Evolutionary conservation across 257 asterid species (phyloP).

Genomic region (Orobanche coerulescens): DNA sequence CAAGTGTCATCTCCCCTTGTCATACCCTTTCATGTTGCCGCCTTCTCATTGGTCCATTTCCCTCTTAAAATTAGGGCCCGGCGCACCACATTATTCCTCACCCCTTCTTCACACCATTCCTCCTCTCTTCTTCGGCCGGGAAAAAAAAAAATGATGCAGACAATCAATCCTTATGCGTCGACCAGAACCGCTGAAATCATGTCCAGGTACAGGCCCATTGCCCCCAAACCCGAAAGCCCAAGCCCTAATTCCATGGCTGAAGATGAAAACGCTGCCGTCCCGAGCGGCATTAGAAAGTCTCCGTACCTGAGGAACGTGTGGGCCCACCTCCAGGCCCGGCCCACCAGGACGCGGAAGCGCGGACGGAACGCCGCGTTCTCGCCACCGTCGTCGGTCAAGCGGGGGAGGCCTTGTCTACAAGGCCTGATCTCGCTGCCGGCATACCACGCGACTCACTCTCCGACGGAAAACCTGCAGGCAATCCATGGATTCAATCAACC

Average conservation of each 20-base stretch:
- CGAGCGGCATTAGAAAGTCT: slow-evolving; percentile 48
- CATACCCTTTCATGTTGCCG: slow-evolving; percentile 51
- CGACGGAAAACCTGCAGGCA: slow-evolving; percentile 26
- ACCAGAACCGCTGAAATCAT: slow-evolving; percentile 82
- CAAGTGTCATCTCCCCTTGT: slow-evolving; percentile 52
- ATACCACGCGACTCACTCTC: slow-evolving; percentile 20
- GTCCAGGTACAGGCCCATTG: slow-evolving; percentile 86
- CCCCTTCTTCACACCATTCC: background rate
- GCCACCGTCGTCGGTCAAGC: slow-evolving; percentile 43
- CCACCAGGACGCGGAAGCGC: slow-evolving; percentile 74
- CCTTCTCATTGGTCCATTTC: slow-evolving; percentile 38
- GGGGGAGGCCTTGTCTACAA: slow-evolving; percentile 38
- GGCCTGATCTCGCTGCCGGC: slow-evolving; percentile 26
- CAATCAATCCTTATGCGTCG: slow-evolving; percentile 47
- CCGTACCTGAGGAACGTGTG: slow-evolving; percentile 65
- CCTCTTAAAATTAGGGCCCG: slow-evolving; percentile 29
- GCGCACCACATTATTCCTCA: background rate
- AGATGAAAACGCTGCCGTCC: slow-evolving; percentile 26
- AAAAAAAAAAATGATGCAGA: slow-evolving; percentile 45
- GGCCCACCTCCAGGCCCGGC: slow-evolving; percentile 81
- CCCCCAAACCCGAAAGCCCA: slow-evolving; percentile 70
- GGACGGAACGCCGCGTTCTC: slow-evolving; percentile 60
- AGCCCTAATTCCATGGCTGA: slow-evolving; percentile 15
- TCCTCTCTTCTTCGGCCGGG: background rate
- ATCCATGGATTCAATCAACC: slow-evolving; percentile 40